Conservation (phyloP, 2,329 filamentous ascomycete species). For the Phaeoacremonium minimum region DNA sequence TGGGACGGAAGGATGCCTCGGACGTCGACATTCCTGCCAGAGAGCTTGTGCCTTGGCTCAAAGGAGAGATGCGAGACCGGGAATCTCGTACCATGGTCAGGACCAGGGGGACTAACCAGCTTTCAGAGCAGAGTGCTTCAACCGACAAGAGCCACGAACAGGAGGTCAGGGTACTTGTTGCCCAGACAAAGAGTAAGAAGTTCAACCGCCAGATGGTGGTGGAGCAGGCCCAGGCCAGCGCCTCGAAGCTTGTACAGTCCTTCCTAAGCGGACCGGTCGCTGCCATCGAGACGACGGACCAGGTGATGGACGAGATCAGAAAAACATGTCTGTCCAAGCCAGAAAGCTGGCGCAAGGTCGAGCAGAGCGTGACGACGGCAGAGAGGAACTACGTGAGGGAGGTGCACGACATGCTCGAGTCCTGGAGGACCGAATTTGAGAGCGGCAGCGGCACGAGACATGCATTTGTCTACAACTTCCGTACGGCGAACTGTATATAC, state of each 20-base stretch:
- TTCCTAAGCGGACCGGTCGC: conserved; percentile 77
- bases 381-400: conserved; percentile 82
- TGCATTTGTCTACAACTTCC: conserved; percentile 88
- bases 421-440: conserved; percentile 57
- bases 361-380: conserved; percentile 70
- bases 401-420: conserved; percentile 70
- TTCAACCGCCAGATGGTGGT: conserved; percentile 83
- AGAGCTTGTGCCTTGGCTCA: conserved; percentile 76
- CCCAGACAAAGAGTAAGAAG: conserved; percentile 84
- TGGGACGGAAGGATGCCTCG: conserved; percentile 67
- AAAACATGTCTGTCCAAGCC: conserved; percentile 72
- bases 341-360: conserved; percentile 78
- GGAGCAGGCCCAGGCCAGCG: conserved; percentile 64
- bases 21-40: conserved; percentile 72
- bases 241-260: conserved; percentile 60
- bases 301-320: conserved; percentile 71
- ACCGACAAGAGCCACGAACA: conserved; percentile 42
- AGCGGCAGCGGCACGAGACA: conserved; percentile 54
- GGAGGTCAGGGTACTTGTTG: conserved; percentile 80
- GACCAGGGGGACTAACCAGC: conserved; percentile 13
- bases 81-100: conserved; percentile 56
- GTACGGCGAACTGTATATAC: conserved; percentile 77
- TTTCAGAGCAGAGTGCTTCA: conserved; percentile 4
- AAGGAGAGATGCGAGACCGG: conserved; percentile 75
- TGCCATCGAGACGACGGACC: conserved; percentile 84